These are phyloP conservation scores for Pichia gijzeniarum DNA, from an alignment of 805 yeast genomes.

Conservation along the genomic window DNA sequence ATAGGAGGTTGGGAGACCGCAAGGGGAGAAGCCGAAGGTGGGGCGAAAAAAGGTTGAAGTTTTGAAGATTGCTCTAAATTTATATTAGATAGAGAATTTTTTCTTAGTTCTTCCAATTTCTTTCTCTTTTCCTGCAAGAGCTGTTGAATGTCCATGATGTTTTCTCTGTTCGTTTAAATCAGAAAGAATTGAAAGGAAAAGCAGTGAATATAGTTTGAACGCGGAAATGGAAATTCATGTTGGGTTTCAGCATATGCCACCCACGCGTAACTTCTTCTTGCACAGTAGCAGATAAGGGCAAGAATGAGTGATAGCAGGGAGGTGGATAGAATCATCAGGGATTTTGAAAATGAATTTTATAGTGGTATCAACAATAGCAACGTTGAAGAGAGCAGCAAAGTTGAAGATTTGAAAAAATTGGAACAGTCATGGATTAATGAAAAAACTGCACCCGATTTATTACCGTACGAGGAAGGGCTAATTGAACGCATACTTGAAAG, in stretches of 20 bases:
- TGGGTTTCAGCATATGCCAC: no score
- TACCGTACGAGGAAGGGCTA: conserved; percentile 61
- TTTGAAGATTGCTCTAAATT: no score
- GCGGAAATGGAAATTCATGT: no score
- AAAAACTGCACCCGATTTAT: conserved; percentile 78
- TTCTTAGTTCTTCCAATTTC: conserved; percentile 45
- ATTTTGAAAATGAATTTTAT: conserved; percentile 41
- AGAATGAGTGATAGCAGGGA: conserved; percentile 27
- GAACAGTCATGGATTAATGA: conserved; percentile 75
- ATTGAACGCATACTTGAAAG: conserved; percentile 52
- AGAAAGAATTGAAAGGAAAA: no score
- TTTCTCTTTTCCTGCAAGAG: conserved; percentile 45
- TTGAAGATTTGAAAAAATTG: conserved; percentile 37
- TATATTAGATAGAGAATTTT: conserved; percentile 18
- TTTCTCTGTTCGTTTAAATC: no score
- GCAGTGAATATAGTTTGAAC: no score
- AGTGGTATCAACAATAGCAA: not conserved
- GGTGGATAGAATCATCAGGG: conserved; percentile 64
- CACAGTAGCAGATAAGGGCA: not conserved
- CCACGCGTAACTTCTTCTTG: no score
- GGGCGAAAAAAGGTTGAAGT: no score
- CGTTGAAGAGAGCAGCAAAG: not conserved
- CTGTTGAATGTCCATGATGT: conserved; percentile 23
- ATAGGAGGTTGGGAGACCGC: no score
- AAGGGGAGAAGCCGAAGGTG: no score